Conservation (phyloP, 345 rosid genomes). For the Mangifera indica region DNA sequence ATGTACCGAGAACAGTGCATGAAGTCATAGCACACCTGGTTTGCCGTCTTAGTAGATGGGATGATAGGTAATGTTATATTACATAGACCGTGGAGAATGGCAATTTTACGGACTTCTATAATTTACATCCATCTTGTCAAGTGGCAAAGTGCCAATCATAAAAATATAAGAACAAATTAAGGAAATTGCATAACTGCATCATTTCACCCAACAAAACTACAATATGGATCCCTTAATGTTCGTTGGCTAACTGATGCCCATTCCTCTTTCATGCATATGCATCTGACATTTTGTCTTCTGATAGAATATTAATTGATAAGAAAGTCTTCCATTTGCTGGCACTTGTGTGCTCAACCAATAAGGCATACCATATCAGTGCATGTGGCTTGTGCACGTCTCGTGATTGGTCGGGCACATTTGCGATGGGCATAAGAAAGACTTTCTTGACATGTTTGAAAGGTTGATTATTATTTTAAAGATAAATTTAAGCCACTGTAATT, state of each 20-base stretch:
- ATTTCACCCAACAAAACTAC: not conserved
- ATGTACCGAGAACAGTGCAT: slow-evolving; percentile 80
- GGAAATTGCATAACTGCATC: not conserved
- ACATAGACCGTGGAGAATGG: not conserved
- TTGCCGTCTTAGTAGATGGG: slow-evolving; percentile 85
- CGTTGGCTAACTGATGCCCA: not conserved
- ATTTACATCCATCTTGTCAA: not conserved
- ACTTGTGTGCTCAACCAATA: too few species aligned
- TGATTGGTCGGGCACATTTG: too few species aligned
- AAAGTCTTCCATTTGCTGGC: too few species aligned
- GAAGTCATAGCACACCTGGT: slow-evolving; percentile 84
- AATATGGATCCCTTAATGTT: not conserved
- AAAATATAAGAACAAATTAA: not conserved
- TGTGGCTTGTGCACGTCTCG: too few species aligned
- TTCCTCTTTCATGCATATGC: too few species aligned
- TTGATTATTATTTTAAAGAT: too few species aligned
- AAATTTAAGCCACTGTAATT: too few species aligned
- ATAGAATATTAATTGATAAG: not conserved
- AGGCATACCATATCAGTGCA: too few species aligned
- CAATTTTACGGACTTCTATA: not conserved
- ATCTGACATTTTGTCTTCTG: not conserved
- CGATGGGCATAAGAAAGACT: too few species aligned
- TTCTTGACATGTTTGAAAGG: not conserved
- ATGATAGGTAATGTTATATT: slow-evolving; percentile 67
- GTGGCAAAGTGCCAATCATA: not conserved